phyloP scores from a whole-genome alignment of 495 filamentous ascomycete species.

The Penicillium parvum region DNA sequence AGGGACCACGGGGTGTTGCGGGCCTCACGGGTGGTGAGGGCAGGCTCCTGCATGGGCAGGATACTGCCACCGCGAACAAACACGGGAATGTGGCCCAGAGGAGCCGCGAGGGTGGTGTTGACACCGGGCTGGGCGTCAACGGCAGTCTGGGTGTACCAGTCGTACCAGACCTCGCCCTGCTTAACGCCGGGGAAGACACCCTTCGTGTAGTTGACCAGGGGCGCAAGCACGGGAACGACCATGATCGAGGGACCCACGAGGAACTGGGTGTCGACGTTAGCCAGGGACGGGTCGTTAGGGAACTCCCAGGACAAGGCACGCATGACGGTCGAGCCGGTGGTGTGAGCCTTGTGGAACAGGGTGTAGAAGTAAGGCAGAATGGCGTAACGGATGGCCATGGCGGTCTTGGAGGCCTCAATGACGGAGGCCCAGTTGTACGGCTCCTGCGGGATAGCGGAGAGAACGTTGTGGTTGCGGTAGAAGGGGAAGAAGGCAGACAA shows the following conservation, averaged over 20 bases:
- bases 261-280: constrained; percentile 68
- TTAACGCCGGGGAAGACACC: constrained; percentile 74
- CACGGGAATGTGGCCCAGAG: constrained; percentile 75
- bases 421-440: constrained; percentile 72
- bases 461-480: constrained; percentile 78
- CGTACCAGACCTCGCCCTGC: constrained; percentile 67
- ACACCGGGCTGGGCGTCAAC: constrained; percentile 52
- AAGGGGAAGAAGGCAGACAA: constrained; percentile 83
- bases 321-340: constrained; percentile 69
- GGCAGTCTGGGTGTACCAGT: constrained; percentile 66
- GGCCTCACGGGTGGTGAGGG: constrained; percentile 61
- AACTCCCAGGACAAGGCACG: constrained; percentile 82
- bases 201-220: constrained; percentile 59
- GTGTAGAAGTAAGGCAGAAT: constrained; percentile 83
- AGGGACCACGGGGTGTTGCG: constrained; percentile 67
- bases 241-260: constrained; percentile 67
- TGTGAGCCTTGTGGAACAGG: constrained; percentile 65
- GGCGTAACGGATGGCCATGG: constrained; percentile 70
- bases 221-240: constrained; percentile 67
- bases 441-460: constrained; percentile 63
- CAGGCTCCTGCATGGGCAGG: constrained; percentile 66
- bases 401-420: constrained; percentile 57
- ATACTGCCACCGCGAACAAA: constrained; percentile 68
- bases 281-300: constrained; percentile 67
- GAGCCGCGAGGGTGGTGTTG: constrained; percentile 70